These are phyloP conservation scores for Suillus sp. DNA, from an alignment of 768 basidiomycete species.

Conservation along the genomic window DNA sequence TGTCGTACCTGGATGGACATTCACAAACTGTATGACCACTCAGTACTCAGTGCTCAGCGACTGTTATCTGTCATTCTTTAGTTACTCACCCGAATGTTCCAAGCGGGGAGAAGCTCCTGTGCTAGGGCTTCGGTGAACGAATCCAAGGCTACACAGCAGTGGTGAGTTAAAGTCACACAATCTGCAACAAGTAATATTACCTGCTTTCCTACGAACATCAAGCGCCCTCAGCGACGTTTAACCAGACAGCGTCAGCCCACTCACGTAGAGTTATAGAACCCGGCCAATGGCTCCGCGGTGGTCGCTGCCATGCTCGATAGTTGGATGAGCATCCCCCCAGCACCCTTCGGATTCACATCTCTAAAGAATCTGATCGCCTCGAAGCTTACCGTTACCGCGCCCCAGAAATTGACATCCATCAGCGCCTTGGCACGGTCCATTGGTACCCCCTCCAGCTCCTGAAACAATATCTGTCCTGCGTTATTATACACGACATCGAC, in stretches of 20 bases:
- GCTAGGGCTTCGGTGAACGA: constrained; percentile 32
- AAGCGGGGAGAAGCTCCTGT: constrained; percentile 35
- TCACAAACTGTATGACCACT: too few relatives aligned
- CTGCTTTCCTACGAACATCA: constrained; percentile 10
- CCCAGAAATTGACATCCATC: constrained; percentile 32
- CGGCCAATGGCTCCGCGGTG: constrained; percentile 16
- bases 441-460: constrained; percentile 22
- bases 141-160: constrained; percentile 30
- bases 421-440: constrained; percentile 15
- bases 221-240: constrained; percentile 17
- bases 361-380: constrained; percentile 25
- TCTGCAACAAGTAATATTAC: background rate
- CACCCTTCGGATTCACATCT: constrained; percentile 27
- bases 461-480: constrained; percentile 18
- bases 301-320: constrained; percentile 18
- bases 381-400: constrained; percentile 17
- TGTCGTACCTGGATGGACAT: too few relatives aligned
- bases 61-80: too few relatives aligned
- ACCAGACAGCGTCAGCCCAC: constrained; percentile 17
- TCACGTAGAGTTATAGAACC: constrained; percentile 29
- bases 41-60: too few relatives aligned
- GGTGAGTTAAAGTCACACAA: background rate
- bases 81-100: constrained; percentile 36
- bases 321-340: constrained; percentile 23
- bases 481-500: constrained; percentile 33